Base-by-base conservation (phyloP, 2,329 filamentous ascomycete genomes). In the Aureobasidium musti region DNA sequence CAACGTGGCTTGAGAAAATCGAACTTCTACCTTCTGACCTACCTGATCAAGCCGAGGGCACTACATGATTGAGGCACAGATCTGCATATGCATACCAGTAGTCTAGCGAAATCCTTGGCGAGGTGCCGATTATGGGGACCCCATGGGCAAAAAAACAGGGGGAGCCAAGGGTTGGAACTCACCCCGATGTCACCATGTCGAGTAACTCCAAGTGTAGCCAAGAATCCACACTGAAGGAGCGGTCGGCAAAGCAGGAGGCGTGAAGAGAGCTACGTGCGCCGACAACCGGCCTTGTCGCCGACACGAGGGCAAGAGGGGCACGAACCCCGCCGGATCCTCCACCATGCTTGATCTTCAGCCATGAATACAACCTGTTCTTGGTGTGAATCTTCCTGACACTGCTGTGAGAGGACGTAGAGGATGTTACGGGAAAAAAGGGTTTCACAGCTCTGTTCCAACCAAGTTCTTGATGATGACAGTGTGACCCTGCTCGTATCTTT, bases 21-120 rank as follows among this genome's bases (percentile, higher is more conserved):
- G 23, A 21, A 11, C 23, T n/a, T 23, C 13, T 8, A 45, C 43
- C 43, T 45, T 11, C 10, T 23, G 43, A 23, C 2, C 2, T 23
- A 13, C n/a, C 10, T 45, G n/a, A 13, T 45, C 43, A 45, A 45
- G 43, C 43, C 43, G 43, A 45, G 43, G n/a, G 3, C 11, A 23
- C n/a, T 45, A 13, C 43, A 11, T 60, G 3, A 2, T 23, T 21
- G 41, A 17, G 26, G 26, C 49, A 52, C 26, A 52, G 49, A 52
- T 52, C 49, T 33, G 49, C 49, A 52, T 33, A 14, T 52, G 49
- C 30, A 33, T 52, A 52, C 49, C 23, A 30, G 26, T 52, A 52
- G 49, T 52, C 26, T 28, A 28, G 30, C 30, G 49, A 52, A 8
- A n/a, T 19, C 30, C 26, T 52, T 52, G 49, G 49, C 49, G 33